Base-by-base conservation (phyloP, 1,284 basidiomycete species). In the Ustilago trichophora region DNA sequence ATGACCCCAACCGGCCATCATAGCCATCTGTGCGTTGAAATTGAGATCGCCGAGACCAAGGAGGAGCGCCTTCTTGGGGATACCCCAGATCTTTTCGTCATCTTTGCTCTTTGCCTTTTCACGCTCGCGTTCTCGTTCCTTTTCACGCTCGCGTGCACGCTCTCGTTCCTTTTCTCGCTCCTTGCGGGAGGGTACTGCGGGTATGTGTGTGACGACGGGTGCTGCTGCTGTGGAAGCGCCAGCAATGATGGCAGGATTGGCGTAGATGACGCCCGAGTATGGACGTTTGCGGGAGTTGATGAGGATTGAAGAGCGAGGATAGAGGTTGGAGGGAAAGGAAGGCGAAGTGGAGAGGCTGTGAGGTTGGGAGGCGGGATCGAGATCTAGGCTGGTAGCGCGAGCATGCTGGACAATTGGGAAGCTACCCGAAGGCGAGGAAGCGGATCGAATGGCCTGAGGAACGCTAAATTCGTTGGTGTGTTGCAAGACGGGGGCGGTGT, bases 11-110 rank as follows among this genome's bases (percentile, higher is more conserved):
- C 75, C 75, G 11, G 62, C 75, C 40, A 75, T 60, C 67, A 77
- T 77, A 43, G 72, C 65, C 66, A 73, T 70, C 49, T 76, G 72
- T 12, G 75, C 60, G 22, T 77, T 76, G 59, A 77, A 76, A 56
- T 74, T 74, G 62, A 76, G 58, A 34, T 76, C 72, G 24, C 67
- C 67, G 6, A 77, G 58, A 19, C 75, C 75, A 29, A 75, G 59
- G 12, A 75, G 66, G 31, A 77, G 68, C 9, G 72, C 74, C 58
- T 75, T 76, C 32, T 74, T 76, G 29, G 75, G 75, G 31, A 77
- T 77, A 8, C 75, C 75, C 73, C 73, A 77, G 44, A 77, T 63
- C 49, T 69, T 74, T 44, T 70, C 72, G 21, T 75, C 74, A 42
- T 55, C 49, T 35, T 63, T 73, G 52, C 37, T 50, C 52, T 52